Evolutionary conservation across 2,329 filamentous ascomycete genomes (phyloP).

Genomic region (Macrophomina phaseolina): DNA sequence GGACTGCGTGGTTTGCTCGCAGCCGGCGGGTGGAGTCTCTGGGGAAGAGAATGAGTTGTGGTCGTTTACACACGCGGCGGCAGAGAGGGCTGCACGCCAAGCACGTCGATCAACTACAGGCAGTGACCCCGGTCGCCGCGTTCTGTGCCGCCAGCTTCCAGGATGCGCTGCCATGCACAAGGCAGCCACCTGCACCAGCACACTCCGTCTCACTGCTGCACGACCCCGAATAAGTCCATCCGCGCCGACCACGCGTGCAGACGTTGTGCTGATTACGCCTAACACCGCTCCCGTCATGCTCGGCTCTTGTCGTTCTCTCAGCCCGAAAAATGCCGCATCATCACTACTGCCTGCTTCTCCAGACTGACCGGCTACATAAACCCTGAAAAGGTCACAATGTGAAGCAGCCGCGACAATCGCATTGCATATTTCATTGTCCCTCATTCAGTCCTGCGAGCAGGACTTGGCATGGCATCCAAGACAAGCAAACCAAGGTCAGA

Average conservation of each 20-base stretch:
- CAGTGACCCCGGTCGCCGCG: slow-evolving; percentile 7
- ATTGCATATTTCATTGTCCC: background rate
- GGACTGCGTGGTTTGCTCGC: slow-evolving; percentile 2
- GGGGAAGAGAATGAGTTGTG: slow-evolving; percentile 1
- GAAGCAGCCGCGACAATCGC: background rate
- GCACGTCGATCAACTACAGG: slow-evolving; percentile 11
- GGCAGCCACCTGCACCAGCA: slow-evolving; percentile 3
- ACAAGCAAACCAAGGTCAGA: background rate
- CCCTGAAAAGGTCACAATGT: background rate
- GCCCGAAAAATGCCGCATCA: slow-evolving; percentile 24
- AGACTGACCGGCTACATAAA: background rate
- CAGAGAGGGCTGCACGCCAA: slow-evolving; percentile 21
- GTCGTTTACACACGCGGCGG: slow-evolving; percentile 9
- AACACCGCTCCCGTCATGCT: background rate
- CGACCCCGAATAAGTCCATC: too few species aligned
- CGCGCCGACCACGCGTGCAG: background rate
- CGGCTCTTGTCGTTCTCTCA: background rate
- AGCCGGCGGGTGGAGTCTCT: background rate
- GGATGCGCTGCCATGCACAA: slow-evolving; percentile 5
- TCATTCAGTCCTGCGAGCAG: background rate
- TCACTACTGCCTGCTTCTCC: slow-evolving; percentile 6
- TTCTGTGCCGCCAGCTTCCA: slow-evolving; percentile 5
- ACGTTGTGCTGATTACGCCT: background rate
- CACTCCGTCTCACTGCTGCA: slow-evolving; percentile 2
- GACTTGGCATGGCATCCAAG: background rate